Conservation (phyloP, 1,139 yeast genomes). For the Yamadazyma blattariae region DNA sequence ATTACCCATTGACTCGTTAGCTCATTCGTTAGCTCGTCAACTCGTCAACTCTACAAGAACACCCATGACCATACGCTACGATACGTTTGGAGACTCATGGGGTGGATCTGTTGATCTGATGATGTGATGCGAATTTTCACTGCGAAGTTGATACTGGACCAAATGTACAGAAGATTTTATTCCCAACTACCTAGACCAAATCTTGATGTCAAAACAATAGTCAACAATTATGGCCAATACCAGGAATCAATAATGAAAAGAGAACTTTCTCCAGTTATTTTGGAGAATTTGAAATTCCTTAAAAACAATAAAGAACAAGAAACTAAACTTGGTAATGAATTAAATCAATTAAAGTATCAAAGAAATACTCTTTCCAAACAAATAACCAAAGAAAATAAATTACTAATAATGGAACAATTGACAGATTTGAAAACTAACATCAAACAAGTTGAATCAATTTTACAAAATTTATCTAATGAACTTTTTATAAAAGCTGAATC, state of each 20-base stretch:
- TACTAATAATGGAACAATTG: constrained; percentile 25
- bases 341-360: constrained; percentile 28
- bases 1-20: no score
- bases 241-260: constrained; percentile 49
- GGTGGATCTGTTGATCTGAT: no score
- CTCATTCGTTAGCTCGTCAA: no score
- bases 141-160: no score
- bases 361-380: constrained; percentile 26
- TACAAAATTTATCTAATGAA: constrained; percentile 20
- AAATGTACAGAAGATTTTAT: constrained; percentile 3
- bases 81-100: no score
- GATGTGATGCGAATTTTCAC: no score
- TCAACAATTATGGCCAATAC: constrained; percentile 35
- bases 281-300: constrained; percentile 31
- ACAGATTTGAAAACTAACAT: constrained; percentile 33
- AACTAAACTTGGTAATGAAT: constrained; percentile 17
- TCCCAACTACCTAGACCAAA: constrained; percentile 17
- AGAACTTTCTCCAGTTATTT: constrained; percentile 26
- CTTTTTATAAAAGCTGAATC: constrained; percentile 44
- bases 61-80: no score
- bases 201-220: constrained; percentile 45
- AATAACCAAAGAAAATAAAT: constrained; percentile 16
- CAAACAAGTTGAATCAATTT: constrained; percentile 31
- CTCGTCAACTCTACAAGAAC: no score
- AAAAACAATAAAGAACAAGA: constrained; percentile 24